These are phyloP conservation scores for Geoglossum cookeanum DNA, from an alignment of 2,329 filamentous ascomycete species.

Conservation along the genomic window DNA sequence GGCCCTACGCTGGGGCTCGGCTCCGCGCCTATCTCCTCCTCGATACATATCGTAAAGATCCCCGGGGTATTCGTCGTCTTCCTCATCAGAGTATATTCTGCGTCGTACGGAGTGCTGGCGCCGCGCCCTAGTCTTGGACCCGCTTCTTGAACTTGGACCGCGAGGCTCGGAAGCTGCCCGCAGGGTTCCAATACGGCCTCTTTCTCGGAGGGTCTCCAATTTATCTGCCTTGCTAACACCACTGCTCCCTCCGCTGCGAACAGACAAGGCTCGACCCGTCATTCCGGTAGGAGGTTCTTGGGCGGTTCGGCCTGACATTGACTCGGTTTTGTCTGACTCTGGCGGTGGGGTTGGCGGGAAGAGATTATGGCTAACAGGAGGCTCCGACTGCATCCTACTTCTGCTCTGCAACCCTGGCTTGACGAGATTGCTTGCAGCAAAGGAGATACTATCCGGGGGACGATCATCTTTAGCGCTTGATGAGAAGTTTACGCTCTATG, in stretches of 20 bases:
- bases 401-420: slow-evolving; percentile 66
- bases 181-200: slow-evolving; percentile 26
- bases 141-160: slow-evolving; percentile 9
- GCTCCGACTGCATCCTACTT: slow-evolving; percentile 64
- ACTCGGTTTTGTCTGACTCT: slow-evolving; percentile 49
- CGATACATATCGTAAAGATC: slow-evolving; percentile 46
- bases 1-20: slow-evolving; percentile 16
- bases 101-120: neutral
- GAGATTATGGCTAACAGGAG: slow-evolving; percentile 56
- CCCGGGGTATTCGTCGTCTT: slow-evolving; percentile 43
- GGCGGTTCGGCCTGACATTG: neutral
- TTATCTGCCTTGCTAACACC: neutral
- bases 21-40: slow-evolving; percentile 14
- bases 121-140: neutral
- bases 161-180: slow-evolving; percentile 33
- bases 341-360: slow-evolving; percentile 98
- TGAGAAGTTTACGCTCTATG: neutral
- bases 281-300: slow-evolving; percentile 15
- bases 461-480: slow-evolving; percentile 33
- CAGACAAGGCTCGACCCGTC: slow-evolving; percentile 28
- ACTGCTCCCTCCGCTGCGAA: slow-evolving; percentile 22
- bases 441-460: slow-evolving; percentile 68
- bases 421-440: slow-evolving; percentile 80
- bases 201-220: slow-evolving; percentile 15
- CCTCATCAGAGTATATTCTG: slow-evolving; percentile 22